Evolutionary conservation across 768 basidiomycete genomes (phyloP).

Genomic region (Cyathus striatus): DNA sequence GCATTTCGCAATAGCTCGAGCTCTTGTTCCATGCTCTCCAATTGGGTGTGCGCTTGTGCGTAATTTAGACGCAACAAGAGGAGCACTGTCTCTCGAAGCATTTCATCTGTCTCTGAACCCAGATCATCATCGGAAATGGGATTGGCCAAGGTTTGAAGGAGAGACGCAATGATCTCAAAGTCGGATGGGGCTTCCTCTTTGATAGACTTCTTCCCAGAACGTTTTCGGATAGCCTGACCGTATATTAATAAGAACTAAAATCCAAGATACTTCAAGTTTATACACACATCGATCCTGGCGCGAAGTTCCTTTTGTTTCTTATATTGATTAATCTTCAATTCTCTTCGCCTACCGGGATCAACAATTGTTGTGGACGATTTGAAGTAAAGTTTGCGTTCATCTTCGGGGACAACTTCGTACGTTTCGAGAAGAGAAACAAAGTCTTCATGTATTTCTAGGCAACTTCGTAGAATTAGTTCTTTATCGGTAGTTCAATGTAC

Average conservation of each 20-base stretch:
- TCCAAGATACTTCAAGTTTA: neutral
- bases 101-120: constrained; percentile 58
- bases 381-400: constrained; percentile 52
- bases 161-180: constrained; percentile 58
- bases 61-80: constrained; percentile 73
- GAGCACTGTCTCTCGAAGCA: constrained; percentile 61
- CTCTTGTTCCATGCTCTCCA: constrained; percentile 70
- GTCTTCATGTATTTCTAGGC: constrained; percentile 40
- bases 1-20: constrained; percentile 58
- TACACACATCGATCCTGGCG: constrained; percentile 58
- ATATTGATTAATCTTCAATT: constrained; percentile 89
- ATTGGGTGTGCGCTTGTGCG: constrained; percentile 60
- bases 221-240: constrained; percentile 48
- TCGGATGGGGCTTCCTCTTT: constrained; percentile 35
- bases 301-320: constrained; percentile 81
- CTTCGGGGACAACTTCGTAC: constrained; percentile 62
- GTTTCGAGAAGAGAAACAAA: constrained; percentile 51
- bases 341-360: constrained; percentile 71
- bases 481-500: neutral
- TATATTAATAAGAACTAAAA: neutral
- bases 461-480: constrained; percentile 15
- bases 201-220: constrained; percentile 34
- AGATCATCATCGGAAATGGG: constrained; percentile 37
- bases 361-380: constrained; percentile 40
- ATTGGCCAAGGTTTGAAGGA: constrained; percentile 38